Conservation (phyloP, 2,329 filamentous ascomycete species). For the Pseudopyricularia javanii region DNA sequence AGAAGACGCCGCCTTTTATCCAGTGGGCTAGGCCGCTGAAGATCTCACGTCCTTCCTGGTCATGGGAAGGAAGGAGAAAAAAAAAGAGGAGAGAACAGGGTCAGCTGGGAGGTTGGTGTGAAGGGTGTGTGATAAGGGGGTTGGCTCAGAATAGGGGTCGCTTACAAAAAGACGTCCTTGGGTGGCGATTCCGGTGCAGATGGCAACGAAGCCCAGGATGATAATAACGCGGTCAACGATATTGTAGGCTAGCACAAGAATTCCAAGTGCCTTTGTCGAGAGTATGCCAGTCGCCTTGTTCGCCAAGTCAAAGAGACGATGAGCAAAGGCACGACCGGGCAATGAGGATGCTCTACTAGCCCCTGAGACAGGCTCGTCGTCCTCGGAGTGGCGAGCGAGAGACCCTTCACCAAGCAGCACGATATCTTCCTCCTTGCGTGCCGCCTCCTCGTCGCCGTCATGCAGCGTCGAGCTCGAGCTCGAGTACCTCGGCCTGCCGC, state of each 20-base stretch:
- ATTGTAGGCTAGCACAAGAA: constrained; percentile 49
- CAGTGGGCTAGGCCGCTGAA: constrained; percentile 87
- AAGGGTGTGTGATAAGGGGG: too few species aligned
- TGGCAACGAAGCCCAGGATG: constrained; percentile 61
- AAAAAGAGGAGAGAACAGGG: not conserved
- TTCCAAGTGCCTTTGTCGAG: constrained; percentile 41
- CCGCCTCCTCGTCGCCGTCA: constrained; percentile 30
- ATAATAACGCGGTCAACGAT: constrained; percentile 66
- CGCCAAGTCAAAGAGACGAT: not conserved
- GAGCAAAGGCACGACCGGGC: not conserved
- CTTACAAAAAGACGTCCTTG: constrained; percentile 79
- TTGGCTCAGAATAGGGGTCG: not conserved
- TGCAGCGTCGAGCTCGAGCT: constrained; percentile 11
- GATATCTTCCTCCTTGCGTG: constrained; percentile 3
- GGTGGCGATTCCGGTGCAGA: constrained; percentile 62
- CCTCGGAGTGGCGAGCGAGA: constrained; percentile 33
- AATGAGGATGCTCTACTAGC: constrained; percentile 23
- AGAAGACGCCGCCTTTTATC: constrained; percentile 89
- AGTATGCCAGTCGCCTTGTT: constrained; percentile 20
- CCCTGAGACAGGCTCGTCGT: constrained; percentile 21
- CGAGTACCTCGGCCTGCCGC: constrained; percentile 52
- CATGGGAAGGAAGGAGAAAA: not conserved
- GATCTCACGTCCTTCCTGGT: constrained; percentile 51
- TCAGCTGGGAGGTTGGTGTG: too few species aligned
- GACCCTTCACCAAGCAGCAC: constrained; percentile 6